A percentile compares a stretch with the other conserved stretches of the same genome.
Conservation (phyloP, 1,284 basidiomycete species). For the Boletus sp. region DNA sequence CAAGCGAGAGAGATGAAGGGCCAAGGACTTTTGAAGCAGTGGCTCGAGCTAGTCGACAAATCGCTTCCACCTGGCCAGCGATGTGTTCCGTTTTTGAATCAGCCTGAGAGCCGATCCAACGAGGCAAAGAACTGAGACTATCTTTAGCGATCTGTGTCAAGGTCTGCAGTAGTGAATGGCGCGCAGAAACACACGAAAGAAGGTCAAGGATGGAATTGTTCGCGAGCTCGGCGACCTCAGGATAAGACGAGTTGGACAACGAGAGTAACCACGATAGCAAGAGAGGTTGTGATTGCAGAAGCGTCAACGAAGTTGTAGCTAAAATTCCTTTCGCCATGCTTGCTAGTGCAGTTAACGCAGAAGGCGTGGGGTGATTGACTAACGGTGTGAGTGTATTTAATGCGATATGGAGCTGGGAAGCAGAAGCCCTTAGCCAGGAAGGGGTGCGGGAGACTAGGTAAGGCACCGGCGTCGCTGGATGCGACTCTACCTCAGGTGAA, state of each 20-base stretch:
- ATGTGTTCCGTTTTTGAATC: slow-evolving; percentile 69
- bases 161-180: slow-evolving; percentile 47
- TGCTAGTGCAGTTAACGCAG: slow-evolving; percentile 56
- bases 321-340: slow-evolving; percentile 56
- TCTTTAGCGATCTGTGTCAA: slow-evolving; percentile 56
- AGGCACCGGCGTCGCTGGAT: slow-evolving; percentile 25
- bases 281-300: slow-evolving; percentile 61
- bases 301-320: slow-evolving; percentile 49
- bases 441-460: slow-evolving; percentile 49
- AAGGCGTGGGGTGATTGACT: slow-evolving; percentile 60
- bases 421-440: slow-evolving; percentile 59
- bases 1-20: slow-evolving; percentile 44
- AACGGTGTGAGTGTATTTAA: slow-evolving; percentile 58
- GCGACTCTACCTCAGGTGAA: slow-evolving; percentile 10
- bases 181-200: slow-evolving; percentile 41
- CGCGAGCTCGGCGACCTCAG: slow-evolving; percentile 36
- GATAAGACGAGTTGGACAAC: slow-evolving; percentile 34
- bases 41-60: slow-evolving; percentile 51
- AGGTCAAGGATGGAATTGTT: slow-evolving; percentile 44
- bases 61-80: slow-evolving; percentile 63
- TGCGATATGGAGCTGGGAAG: slow-evolving; percentile 67
- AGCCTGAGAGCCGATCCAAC: slow-evolving; percentile 62
- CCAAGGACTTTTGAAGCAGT: slow-evolving; percentile 18
- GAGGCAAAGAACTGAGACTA: slow-evolving; percentile 71
- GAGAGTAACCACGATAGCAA: slow-evolving; percentile 64